A percentile compares a stretch with the other conserved stretches of the same genome.
phyloP scores from a whole-genome alignment of 73 alveolate species.

The Blepharisma stoltei region DNA sequence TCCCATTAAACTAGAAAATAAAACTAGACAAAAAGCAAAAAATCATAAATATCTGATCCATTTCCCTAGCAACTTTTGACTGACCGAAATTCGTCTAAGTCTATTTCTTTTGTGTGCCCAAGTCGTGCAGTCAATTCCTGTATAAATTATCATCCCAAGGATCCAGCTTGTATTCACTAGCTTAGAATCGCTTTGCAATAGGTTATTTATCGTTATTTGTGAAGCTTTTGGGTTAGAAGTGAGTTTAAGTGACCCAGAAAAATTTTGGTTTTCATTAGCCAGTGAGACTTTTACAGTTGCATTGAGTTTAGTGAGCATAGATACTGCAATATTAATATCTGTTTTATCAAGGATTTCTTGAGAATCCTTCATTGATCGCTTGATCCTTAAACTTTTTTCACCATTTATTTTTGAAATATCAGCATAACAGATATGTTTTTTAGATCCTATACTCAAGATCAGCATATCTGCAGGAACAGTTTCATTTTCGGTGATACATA shows the following conservation, averaged over 20 bases:
- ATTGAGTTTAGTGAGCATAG: not conserved
- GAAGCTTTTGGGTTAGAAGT: slow-evolving; percentile 25
- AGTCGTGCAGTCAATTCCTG: not conserved
- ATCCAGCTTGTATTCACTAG: not conserved
- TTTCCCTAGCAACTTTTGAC: not conserved
- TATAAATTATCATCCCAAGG: not conserved
- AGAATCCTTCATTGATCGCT: slow-evolving; percentile 1
- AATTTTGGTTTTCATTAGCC: not conserved
- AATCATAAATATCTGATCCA: not conserved
- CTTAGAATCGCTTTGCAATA: not conserved
- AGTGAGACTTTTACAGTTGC: not conserved
- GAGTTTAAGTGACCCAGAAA: not conserved
- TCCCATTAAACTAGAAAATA: not conserved
- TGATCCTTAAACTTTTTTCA: slow-evolving; percentile 11
- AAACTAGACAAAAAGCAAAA: not conserved
- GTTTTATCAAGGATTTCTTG: not conserved
- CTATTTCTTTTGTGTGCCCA: not conserved
- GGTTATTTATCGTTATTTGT: not conserved
- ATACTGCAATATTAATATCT: not conserved
- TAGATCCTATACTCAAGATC: not conserved
- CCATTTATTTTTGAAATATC: not conserved
- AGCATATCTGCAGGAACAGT: slow-evolving; percentile 23
- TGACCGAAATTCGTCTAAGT: not conserved
- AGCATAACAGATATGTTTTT: slow-evolving; percentile 15
- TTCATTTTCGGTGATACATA: not conserved